phyloP scores from a whole-genome alignment of 208 protist species.

The Leishmania amazonensis region DNA sequence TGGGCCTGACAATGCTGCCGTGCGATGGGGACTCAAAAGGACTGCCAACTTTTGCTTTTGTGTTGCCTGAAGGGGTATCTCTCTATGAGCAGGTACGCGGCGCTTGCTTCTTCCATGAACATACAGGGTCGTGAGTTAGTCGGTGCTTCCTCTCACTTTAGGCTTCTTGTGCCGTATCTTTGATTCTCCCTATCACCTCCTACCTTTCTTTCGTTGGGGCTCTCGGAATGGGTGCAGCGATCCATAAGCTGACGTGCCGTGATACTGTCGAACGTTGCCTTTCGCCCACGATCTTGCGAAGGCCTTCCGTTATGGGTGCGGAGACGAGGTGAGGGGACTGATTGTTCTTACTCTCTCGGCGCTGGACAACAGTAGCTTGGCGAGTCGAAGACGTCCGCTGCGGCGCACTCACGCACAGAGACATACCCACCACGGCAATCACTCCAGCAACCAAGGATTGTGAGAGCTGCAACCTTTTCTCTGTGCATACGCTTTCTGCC shows the following conservation, averaged over 20 bases:
- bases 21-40: background rate
- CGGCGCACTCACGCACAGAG: background rate
- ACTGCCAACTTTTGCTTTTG: background rate
- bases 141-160: background rate
- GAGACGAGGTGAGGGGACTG: background rate
- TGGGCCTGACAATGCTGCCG: background rate
- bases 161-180: background rate
- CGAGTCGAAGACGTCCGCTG: background rate
- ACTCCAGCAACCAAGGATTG: background rate
- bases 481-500: background rate
- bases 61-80: background rate
- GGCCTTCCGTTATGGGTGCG: background rate
- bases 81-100: background rate
- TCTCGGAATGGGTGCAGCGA: background rate
- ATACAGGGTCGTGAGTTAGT: too few relatives aligned
- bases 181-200: background rate
- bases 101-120: background rate
- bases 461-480: background rate
- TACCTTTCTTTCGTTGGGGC: background rate
- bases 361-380: background rate
- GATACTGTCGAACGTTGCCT: background rate
- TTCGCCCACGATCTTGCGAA: background rate
- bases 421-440: background rate
- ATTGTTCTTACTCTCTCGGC: background rate
- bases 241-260: background rate